A percentile compares a stretch with the other conserved stretches of the same genome.
These are phyloP conservation scores for Psidium friedrichsthalianum DNA, from an alignment of 345 rosid species.

Conservation along the genomic window DNA sequence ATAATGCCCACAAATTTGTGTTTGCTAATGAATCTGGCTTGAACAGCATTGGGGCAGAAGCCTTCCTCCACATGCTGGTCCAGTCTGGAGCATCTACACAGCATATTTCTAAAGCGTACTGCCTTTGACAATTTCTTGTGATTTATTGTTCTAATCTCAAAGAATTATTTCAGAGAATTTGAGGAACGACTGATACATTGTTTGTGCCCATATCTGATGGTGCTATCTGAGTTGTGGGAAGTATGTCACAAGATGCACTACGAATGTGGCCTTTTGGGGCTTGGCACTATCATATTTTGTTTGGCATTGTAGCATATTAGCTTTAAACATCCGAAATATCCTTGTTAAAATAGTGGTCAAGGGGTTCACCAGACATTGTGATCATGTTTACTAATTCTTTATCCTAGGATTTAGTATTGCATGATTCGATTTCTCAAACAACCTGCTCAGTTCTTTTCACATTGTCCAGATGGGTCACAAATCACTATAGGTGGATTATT, in stretches of 20 bases:
- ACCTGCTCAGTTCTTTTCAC: background rate
- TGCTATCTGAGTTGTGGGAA: background rate
- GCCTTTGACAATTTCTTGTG: conserved; percentile 2
- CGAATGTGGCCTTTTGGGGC: background rate
- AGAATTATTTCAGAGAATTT: background rate
- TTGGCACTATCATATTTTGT: background rate
- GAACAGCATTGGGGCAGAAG: conserved; percentile 42
- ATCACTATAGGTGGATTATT: conserved; percentile 91
- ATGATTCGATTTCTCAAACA: background rate
- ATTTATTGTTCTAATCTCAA: background rate
- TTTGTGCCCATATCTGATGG: background rate
- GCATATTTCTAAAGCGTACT: conserved; percentile 55
- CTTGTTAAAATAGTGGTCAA: background rate
- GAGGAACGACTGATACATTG: background rate
- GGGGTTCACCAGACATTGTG: background rate
- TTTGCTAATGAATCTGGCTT: conserved; percentile 47
- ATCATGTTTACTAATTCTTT: background rate
- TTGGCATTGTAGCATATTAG: background rate
- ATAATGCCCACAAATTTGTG: conserved; percentile 43
- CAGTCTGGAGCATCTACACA: conserved; percentile 63
- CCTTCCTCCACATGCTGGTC: conserved; percentile 40
- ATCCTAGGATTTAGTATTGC: background rate
- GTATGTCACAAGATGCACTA: background rate
- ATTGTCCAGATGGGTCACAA: conserved; percentile 60
- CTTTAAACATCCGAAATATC: background rate